Conservation (phyloP, 148 eudicot genomes). For the Beta vulgaris region DNA sequence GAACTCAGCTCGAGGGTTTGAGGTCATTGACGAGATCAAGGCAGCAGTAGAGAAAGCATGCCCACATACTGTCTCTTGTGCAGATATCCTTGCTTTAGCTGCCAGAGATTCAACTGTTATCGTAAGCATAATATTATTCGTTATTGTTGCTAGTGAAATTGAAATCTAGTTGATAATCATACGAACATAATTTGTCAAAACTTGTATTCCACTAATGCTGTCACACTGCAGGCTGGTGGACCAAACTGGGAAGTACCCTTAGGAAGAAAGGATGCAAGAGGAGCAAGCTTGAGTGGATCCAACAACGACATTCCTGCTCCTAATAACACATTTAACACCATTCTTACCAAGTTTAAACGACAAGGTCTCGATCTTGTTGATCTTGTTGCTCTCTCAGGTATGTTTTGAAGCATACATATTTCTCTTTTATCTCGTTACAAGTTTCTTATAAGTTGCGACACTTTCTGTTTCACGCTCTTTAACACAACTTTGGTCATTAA, state of each 20-base stretch:
- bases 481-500: too few species aligned
- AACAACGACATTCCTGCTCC: constrained; percentile 90
- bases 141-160: too few species aligned
- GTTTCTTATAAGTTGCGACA: too few species aligned
- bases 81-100: constrained; percentile 63
- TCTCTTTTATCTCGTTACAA: too few species aligned
- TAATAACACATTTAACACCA: constrained; percentile 83
- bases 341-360: constrained; percentile 73
- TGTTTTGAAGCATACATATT: neutral
- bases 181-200: neutral
- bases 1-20: constrained; percentile 75
- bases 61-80: constrained; percentile 83
- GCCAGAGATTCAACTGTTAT: constrained; percentile 79
- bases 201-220: neutral
- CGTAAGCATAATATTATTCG: constrained; percentile 30
- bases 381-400: constrained; percentile 90
- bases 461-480: too few species aligned
- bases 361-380: constrained; percentile 74
- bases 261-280: constrained; percentile 75
- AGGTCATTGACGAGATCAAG: constrained; percentile 76
- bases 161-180: neutral
- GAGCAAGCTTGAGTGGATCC: constrained; percentile 86
- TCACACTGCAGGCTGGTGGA: constrained; percentile 60
- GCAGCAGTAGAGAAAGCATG: constrained; percentile 68
- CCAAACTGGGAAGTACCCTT: constrained; percentile 84